Evolutionary conservation across 768 basidiomycete genomes (phyloP).

Genomic region (Terana coerulea): DNA sequence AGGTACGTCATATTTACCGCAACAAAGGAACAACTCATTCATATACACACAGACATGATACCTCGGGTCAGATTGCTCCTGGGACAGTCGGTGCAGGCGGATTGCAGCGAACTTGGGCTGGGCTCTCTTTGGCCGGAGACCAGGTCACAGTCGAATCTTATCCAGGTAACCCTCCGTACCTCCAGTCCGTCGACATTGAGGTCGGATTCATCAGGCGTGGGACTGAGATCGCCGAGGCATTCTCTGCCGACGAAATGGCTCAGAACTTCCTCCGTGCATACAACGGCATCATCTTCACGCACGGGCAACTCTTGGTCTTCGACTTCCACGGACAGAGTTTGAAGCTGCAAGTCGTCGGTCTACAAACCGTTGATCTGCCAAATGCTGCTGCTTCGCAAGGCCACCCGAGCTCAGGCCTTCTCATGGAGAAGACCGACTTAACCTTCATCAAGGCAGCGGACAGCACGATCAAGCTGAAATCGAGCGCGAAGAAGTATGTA

Average conservation of each 20-base stretch:
- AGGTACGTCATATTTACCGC: conserved; percentile 42
- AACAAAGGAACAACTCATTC: not conserved
- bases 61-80: conserved; percentile 63
- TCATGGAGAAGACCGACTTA: conserved; percentile 92
- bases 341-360: conserved; percentile 60
- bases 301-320: conserved; percentile 71
- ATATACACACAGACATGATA: conserved; percentile 58
- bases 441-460: conserved; percentile 81
- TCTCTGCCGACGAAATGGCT: conserved; percentile 84
- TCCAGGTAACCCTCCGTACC: conserved; percentile 45
- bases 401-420: conserved; percentile 52
- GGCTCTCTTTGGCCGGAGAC: conserved; percentile 77
- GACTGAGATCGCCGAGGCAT: conserved; percentile 60
- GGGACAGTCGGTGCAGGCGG: conserved; percentile 75
- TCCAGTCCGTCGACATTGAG: conserved; percentile 80
- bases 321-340: conserved; percentile 87
- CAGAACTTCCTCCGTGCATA: conserved; percentile 72
- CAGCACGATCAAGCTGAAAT: conserved; percentile 85
- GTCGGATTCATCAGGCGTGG: conserved; percentile 58
- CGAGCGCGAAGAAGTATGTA: conserved; percentile 79
- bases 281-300: conserved; percentile 64
- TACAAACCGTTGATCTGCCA: conserved; percentile 58
- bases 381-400: conserved; percentile 49
- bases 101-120: conserved; percentile 86
- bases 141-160: conserved; percentile 66